These are phyloP conservation scores for Pseudoneurospora amorphoporcata DNA, from an alignment of 495 filamentous ascomycete species.

Conservation along the genomic window DNA sequence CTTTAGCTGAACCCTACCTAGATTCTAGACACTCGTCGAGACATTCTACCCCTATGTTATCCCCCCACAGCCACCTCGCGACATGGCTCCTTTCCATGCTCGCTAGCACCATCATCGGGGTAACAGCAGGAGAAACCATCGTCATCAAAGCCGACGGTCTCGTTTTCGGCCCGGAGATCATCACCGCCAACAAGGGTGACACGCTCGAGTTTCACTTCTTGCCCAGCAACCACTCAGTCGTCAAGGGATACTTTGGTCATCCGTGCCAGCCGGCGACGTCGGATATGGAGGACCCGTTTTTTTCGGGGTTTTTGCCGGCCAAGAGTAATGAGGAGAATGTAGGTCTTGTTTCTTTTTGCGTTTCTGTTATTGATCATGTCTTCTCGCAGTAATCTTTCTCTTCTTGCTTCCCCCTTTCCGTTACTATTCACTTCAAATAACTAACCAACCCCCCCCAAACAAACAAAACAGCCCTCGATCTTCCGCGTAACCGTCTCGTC, in stretches of 20 bases:
- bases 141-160: background rate
- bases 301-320: background rate
- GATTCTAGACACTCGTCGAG: no score
- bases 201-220: background rate
- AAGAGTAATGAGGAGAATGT: background rate
- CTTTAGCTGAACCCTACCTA: background rate
- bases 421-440: no score
- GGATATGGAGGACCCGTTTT: background rate
- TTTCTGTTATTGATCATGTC: no score
- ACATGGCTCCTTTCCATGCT: background rate
- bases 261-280: background rate
- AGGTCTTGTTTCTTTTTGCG: background rate
- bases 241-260: background rate
- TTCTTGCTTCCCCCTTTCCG: no score
- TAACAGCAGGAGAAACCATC: background rate
- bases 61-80: background rate
- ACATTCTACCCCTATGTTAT: no score
- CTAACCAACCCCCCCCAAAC: background rate
- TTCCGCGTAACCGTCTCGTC: background rate
- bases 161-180: background rate
- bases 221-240: background rate
- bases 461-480: background rate
- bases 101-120: background rate
- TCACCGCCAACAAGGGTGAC: background rate
- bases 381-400: no score